phyloP scores from a whole-genome alignment of 495 filamentous ascomycete species.

The Bryoglossum gracile region DNA sequence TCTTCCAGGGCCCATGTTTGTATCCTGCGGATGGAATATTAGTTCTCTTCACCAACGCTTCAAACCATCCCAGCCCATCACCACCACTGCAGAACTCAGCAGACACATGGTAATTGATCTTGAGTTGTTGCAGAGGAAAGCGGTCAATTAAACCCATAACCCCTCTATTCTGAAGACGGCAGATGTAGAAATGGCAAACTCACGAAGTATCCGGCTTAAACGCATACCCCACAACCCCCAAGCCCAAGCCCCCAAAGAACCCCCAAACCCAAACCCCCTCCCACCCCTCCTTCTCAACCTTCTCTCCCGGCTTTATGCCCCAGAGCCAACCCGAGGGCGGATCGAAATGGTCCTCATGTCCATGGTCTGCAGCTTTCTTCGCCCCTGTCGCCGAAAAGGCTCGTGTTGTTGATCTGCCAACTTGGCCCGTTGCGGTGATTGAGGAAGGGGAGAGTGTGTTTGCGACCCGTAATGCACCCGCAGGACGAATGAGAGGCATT shows the following conservation, averaged over 20 bases:
- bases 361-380: conserved; percentile 3
- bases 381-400: conserved; percentile 4
- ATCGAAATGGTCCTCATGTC: conserved; percentile 76
- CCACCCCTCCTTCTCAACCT: conserved; percentile 94
- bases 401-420: not conserved
- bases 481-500: conserved; percentile 31
- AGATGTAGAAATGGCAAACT: conserved; percentile 35
- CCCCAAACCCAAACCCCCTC: conserved; percentile 83
- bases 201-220: conserved; percentile 99
- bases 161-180: not conserved
- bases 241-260: conserved; percentile 73
- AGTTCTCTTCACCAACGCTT: not conserved
- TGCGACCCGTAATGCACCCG: conserved; percentile 26
- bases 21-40: no score
- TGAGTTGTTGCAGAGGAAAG: no score
- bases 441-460: conserved; percentile 16
- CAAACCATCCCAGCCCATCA: not conserved
- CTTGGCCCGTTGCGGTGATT: not conserved
- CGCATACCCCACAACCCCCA: conserved; percentile 76
- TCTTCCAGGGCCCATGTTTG: conserved; percentile 99
- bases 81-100: not conserved
- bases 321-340: conserved; percentile 87
- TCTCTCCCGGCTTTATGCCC: conserved; percentile 85
- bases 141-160: no score
- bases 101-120: no score